Base-by-base conservation (phyloP, 2,329 filamentous ascomycete genomes). In the Sclerotinia nivalis region DNA sequence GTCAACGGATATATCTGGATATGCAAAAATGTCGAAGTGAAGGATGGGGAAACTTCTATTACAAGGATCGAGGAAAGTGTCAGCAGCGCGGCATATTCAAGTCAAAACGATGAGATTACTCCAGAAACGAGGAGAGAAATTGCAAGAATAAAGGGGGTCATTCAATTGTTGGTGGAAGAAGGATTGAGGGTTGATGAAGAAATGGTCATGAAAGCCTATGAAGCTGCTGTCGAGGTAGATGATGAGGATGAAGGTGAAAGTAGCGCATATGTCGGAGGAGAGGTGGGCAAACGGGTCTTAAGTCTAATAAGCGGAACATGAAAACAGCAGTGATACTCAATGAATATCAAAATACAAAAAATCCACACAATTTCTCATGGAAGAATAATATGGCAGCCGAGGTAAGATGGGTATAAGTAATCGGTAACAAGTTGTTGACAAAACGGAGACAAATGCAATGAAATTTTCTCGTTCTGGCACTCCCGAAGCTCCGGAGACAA, bases 1-100 rank as follows among this genome's bases (percentile, higher is more conserved):
- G 96, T 99, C 52, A 99, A 99, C 77, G 96, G 96, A 0, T 98
- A 96, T 79, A 93, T 98, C 70, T 99, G 93, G 91, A 94, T 98
- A 77, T 90, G 90, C 80, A 94, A 93, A 82, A 93, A 97, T 76
- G 83, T 91, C 10, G 89, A 92, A 74, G 86, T 85, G 49, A 84
- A 85, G n/a, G 82, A 74, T 64, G 64, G 76, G 74, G 68, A 79
- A 62, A 73, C 78, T 22, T 78, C 88, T 83, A 92, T 97, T 76
- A 97, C 93, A 67, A 87, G 92, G 74, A 86, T 97, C 79, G 96
- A 98, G 80, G 96, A 99, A 82, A 89, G 85, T 75, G 91, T 96
- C 28, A 93, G 89, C 73, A 89, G 89, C 76, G 92, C 90, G 68
- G 93, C 97, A 75, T 99, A 99, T 81, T 96, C 92, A 69, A 96